Percentiles rank a stretch among this genome's conserved stretches.
Conservation (phyloP, 805 yeast species). For the Ogataea nakhonphanomensis region DNA sequence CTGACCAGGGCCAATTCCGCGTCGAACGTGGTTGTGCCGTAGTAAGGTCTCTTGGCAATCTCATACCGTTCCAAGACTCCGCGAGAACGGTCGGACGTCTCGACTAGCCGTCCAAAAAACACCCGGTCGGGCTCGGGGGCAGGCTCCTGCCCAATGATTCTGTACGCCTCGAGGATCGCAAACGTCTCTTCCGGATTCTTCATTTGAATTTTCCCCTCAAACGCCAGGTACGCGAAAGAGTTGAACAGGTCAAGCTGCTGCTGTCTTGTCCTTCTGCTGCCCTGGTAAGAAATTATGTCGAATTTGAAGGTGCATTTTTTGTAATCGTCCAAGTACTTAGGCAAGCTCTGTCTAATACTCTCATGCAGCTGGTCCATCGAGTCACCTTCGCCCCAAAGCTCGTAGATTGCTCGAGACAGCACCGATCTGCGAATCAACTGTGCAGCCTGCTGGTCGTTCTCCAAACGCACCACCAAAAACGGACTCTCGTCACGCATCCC, state of each 20-base stretch:
- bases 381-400: slow-evolving; percentile 74
- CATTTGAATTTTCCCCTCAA: slow-evolving; percentile 76
- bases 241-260: slow-evolving; percentile 64
- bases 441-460: slow-evolving; percentile 63
- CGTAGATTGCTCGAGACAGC: slow-evolving; percentile 72
- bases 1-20: slow-evolving; percentile 87
- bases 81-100: slow-evolving; percentile 53
- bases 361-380: slow-evolving; percentile 56
- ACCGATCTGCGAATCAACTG: slow-evolving; percentile 65
- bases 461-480: slow-evolving; percentile 64
- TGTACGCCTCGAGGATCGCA: slow-evolving; percentile 72
- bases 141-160: slow-evolving; percentile 29
- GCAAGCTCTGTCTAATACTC: slow-evolving; percentile 36
- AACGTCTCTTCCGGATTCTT: slow-evolving; percentile 70
- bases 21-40: slow-evolving; percentile 96
- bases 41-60: slow-evolving; percentile 75
- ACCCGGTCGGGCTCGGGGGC: slow-evolving; percentile 51
- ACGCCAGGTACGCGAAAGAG: slow-evolving; percentile 62
- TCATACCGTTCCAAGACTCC: slow-evolving; percentile 75
- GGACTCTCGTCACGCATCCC: slow-evolving; percentile 60
- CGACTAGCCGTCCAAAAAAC: slow-evolving; percentile 76
- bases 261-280: slow-evolving; percentile 48
- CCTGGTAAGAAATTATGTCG: slow-evolving; percentile 75
- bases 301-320: slow-evolving; percentile 65
- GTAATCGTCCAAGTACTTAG: slow-evolving; percentile 32